Evolutionary conservation across 2,329 filamentous ascomycete genomes (phyloP).

Genomic region (Passalora sequoiae): DNA sequence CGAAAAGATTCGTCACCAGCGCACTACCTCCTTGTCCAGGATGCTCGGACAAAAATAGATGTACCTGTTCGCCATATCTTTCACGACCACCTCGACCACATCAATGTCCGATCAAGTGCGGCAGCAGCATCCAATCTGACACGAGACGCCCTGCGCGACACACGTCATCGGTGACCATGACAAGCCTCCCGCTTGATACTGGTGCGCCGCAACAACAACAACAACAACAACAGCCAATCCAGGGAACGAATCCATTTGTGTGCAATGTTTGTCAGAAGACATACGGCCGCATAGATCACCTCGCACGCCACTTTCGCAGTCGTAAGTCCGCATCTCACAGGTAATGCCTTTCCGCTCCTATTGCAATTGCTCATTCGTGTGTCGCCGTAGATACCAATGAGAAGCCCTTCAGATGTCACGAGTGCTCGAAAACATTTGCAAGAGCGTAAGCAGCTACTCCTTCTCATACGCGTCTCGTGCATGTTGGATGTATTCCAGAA

Average conservation of each 20-base stretch:
- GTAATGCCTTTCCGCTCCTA: not conserved
- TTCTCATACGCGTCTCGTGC: no score
- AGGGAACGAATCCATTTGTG: slow-evolving; percentile 17
- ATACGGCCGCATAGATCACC: slow-evolving; percentile 20
- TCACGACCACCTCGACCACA: not conserved
- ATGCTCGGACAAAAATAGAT: not conserved
- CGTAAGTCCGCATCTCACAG: slow-evolving; percentile 7
- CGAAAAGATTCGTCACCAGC: no score
- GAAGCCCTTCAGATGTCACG: slow-evolving; percentile 19
- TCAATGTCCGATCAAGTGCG: not conserved
- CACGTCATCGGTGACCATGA: not conserved
- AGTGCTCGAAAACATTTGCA: slow-evolving; percentile 21
- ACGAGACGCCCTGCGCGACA: not conserved
- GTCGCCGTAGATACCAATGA: slow-evolving; percentile 20
- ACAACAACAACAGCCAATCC: not conserved
- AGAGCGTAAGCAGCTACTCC: slow-evolving; percentile 16
- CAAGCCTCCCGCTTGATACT: not conserved
- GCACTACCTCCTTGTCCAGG: no score
- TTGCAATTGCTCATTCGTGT: slow-evolving; percentile 8
- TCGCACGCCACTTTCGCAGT: slow-evolving; percentile 21
- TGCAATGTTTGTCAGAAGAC: slow-evolving; percentile 23
- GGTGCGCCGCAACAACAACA: no score
- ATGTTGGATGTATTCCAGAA: no score
- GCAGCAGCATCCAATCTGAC: not conserved
- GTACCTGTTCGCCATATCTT: not conserved